A percentile compares a stretch with the other conserved stretches of the same genome.
Conservation (phyloP, 345 rosid species). For the Noccaea bulbosa region DNA sequence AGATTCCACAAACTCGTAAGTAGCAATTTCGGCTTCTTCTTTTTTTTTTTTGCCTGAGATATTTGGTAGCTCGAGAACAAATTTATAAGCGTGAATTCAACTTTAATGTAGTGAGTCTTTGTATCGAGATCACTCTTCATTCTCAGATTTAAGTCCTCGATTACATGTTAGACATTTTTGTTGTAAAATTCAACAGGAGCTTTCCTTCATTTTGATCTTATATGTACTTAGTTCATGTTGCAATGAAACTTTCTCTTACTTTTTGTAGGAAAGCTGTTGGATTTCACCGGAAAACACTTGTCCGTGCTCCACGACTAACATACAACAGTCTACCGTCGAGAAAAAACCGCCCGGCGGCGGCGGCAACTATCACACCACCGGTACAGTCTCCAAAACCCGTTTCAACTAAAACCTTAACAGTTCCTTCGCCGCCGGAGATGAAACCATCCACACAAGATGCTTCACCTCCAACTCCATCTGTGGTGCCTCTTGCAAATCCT, state of each 20-base stretch:
- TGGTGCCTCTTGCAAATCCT: not conserved
- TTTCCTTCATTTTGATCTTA: not conserved
- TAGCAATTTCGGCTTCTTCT: not conserved
- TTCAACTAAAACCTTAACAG: conserved; percentile 15
- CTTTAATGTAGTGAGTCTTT: not conserved
- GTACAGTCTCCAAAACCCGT: conserved; percentile 14
- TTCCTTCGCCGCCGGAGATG: conserved; percentile 1
- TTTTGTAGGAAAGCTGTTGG: conserved; percentile 51
- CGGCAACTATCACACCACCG: conserved; percentile 30
- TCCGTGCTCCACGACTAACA: not conserved
- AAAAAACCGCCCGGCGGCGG: not conserved
- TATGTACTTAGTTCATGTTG: not conserved
- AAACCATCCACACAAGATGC: conserved; percentile 25
- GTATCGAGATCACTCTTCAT: not conserved
- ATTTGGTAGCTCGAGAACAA: conserved; percentile 4
- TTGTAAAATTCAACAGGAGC: too few species aligned
- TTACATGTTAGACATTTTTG: not conserved
- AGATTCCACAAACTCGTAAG: conserved; percentile 31
- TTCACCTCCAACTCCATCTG: conserved; percentile 34
- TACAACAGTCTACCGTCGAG: not conserved
- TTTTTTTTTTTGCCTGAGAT: not conserved
- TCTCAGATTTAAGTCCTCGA: not conserved
- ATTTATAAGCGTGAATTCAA: not conserved
- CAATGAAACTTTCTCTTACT: too few species aligned
- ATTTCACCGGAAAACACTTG: conserved; percentile 49